These are phyloP conservation scores for Trichoderma asperelloides DNA, from an alignment of 495 filamentous ascomycete species.

Conservation along the genomic window DNA sequence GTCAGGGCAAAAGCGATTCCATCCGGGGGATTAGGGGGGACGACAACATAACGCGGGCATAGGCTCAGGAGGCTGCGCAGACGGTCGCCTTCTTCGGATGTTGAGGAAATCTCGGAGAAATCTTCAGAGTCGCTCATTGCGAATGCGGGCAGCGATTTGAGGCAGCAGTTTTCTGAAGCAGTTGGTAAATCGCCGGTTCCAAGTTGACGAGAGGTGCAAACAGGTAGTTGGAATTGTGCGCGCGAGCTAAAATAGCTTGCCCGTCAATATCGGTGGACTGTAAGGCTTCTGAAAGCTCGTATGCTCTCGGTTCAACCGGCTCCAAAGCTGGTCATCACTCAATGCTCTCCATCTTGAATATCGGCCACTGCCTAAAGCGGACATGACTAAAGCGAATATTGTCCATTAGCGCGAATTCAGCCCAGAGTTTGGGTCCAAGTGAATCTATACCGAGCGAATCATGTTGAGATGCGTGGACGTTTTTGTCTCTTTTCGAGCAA, in stretches of 20 bases:
- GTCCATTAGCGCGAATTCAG: not conserved
- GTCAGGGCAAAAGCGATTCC: not conserved
- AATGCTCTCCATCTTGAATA: not conserved
- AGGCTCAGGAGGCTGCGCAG: not conserved
- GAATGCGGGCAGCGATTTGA: not conserved
- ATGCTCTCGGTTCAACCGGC: not conserved
- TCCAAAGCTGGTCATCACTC: not conserved
- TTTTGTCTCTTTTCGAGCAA: too few relatives aligned
- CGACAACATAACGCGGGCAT: not conserved
- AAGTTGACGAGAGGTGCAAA: not conserved
- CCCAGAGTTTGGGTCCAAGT: not conserved
- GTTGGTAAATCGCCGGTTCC: not conserved
- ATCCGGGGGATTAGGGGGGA: not conserved
- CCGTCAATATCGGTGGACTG: not conserved
- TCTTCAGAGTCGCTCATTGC: not conserved
- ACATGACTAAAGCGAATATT: not conserved
- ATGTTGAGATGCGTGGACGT: not conserved
- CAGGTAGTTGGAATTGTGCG: not conserved
- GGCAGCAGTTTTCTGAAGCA: not conserved
- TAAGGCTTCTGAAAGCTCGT: too few relatives aligned
- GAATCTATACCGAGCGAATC: not conserved
- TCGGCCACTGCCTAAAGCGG: not conserved
- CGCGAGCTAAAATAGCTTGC: not conserved
- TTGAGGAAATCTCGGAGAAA: not conserved
- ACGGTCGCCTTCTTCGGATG: not conserved